Percentiles rank a stretch among this genome's conserved stretches.
Evolutionary conservation across 1,284 basidiomycete species (phyloP).

Genomic region (Ganoderma lingzhi): DNA sequence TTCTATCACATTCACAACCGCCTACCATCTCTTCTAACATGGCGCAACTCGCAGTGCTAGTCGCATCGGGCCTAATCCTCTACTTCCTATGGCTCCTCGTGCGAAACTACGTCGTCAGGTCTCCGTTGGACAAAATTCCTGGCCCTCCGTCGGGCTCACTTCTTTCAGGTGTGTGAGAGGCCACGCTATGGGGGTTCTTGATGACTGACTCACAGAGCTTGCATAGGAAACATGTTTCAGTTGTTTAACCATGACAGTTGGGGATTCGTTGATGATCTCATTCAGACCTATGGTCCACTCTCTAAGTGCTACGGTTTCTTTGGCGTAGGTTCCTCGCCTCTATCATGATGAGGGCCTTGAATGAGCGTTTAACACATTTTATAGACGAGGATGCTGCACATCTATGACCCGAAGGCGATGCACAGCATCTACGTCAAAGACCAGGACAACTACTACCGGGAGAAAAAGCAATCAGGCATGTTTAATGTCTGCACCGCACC

Average conservation of each 20-base stretch:
- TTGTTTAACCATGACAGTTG: conserved; percentile 9
- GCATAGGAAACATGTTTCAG: conserved; percentile 9
- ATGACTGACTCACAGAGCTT: neutral
- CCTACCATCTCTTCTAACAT: neutral
- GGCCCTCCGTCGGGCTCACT: conserved; percentile 34
- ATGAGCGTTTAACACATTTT: neutral
- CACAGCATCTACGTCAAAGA: conserved; percentile 42
- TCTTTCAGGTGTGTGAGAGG: conserved; percentile 27
- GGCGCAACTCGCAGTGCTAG: neutral
- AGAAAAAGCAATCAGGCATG: neutral
- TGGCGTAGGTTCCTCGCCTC: neutral
- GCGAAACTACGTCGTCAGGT: neutral
- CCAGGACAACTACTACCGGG: conserved; percentile 37
- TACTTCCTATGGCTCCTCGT: conserved; percentile 1
- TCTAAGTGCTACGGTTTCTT: neutral
- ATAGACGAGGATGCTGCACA: conserved; percentile 29
- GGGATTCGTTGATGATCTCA: neutral
- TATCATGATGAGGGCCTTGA: neutral
- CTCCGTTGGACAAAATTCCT: conserved; percentile 33
- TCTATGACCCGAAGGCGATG: conserved; percentile 38
- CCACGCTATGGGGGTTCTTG: neutral
- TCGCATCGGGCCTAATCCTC: neutral
- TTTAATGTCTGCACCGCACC: too few species aligned
- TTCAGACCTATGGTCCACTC: conserved; percentile 7
- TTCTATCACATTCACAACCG: neutral